phyloP scores from a whole-genome alignment of 2,329 filamentous ascomycete species.

The Coniosporium tulheliwenetii region DNA sequence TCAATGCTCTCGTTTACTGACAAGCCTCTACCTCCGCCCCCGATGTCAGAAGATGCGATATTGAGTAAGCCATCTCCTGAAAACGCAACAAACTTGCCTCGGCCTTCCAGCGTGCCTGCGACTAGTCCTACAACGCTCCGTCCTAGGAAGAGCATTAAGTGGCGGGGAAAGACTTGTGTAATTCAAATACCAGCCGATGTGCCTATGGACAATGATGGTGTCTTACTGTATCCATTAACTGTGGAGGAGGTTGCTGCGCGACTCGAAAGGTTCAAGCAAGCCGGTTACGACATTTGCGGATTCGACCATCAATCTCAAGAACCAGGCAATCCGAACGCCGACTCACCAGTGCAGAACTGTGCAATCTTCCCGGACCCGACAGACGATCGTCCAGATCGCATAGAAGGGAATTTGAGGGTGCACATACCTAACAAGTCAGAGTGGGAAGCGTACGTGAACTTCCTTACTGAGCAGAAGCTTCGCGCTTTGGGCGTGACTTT shows the following conservation, averaged over 20 bases:
- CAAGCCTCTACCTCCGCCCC: neutral
- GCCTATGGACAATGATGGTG: slow-evolving; percentile 22
- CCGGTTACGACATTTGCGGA: slow-evolving; percentile 53
- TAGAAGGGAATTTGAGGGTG: slow-evolving; percentile 40
- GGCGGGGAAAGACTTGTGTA: slow-evolving; percentile 28
- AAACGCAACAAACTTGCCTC: neutral
- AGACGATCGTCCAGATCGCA: slow-evolving; percentile 42
- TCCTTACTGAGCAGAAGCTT: slow-evolving; percentile 80
- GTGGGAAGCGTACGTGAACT: slow-evolving; percentile 68
- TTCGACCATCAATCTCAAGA: slow-evolving; percentile 47
- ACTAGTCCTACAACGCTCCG: slow-evolving; percentile 15
- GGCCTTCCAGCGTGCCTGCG: neutral
- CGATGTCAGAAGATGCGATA: neutral
- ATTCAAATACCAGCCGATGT: slow-evolving; percentile 28
- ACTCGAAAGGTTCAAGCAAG: slow-evolving; percentile 48
- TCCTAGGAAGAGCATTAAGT: slow-evolving; percentile 26
- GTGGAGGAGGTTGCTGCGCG: slow-evolving; percentile 43
- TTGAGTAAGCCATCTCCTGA: neutral
- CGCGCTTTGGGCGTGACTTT: slow-evolving; percentile 77
- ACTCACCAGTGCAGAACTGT: slow-evolving; percentile 40
- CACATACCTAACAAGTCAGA: slow-evolving; percentile 54
- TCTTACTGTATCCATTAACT: slow-evolving; percentile 25
- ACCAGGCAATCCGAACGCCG: slow-evolving; percentile 8
- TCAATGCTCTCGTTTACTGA: neutral
- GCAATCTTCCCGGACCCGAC: slow-evolving; percentile 49